Conservation (phyloP, 805 yeast genomes). For the Candida manassasensis region DNA sequence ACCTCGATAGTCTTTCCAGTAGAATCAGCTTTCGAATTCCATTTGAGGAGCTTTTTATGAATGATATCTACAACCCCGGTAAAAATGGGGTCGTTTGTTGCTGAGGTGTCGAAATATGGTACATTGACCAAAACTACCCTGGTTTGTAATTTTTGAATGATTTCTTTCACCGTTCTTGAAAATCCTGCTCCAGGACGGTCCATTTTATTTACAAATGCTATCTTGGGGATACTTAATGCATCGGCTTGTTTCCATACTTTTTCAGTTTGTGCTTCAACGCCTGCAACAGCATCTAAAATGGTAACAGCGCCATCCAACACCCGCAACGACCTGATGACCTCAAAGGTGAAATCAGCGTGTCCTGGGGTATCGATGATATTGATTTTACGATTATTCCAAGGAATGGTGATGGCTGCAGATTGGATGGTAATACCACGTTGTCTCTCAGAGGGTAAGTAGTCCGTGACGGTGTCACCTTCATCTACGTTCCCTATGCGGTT, state of each 20-base stretch:
- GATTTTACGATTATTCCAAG: conserved; percentile 74
- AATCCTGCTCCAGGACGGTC: conserved; percentile 95
- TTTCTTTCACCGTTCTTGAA: conserved; percentile 81
- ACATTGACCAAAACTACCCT: conserved; percentile 69
- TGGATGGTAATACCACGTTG: conserved; percentile 94
- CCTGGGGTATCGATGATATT: conserved; percentile 97
- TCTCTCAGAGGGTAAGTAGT: conserved; percentile 83
- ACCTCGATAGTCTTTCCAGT: conserved; percentile 54
- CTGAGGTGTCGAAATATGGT: conserved; percentile 54
- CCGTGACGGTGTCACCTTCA: conserved; percentile 95
- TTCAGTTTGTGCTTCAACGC: conserved; percentile 97
- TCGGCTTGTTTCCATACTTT: conserved; percentile 92
- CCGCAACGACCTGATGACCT: conserved; percentile 82
- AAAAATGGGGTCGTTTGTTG: conserved; percentile 40
- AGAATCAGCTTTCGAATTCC: conserved; percentile 37
- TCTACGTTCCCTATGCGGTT: conserved; percentile 86
- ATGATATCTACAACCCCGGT: conserved; percentile 75
- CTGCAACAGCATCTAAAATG: conserved; percentile 91
- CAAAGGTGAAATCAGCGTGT: conserved; percentile 95
- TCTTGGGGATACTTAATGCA: conserved; percentile 61
- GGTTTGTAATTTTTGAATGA: conserved; percentile 70
- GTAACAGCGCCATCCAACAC: conserved; percentile 94
- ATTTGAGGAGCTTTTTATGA: conserved; percentile 52
- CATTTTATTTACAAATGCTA: conserved; percentile 89
- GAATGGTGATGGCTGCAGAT: conserved; percentile 89